These are phyloP conservation scores for Avena sativa DNA, from an alignment of 176 grass and related monocot species.

Conservation along the genomic window DNA sequence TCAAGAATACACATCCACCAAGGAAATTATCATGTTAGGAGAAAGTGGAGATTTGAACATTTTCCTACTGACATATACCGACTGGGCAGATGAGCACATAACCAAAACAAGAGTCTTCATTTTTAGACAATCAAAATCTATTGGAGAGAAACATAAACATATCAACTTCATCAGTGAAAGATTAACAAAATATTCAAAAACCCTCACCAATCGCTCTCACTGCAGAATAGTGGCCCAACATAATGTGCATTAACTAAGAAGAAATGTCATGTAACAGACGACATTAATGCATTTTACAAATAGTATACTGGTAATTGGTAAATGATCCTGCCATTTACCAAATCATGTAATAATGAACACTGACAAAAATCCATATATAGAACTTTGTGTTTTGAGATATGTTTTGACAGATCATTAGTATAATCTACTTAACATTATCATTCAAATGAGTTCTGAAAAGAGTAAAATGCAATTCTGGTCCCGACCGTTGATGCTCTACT, in stretches of 20 bases:
- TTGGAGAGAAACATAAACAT: background rate
- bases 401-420: background rate
- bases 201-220: conserved; percentile 41
- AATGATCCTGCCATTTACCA: background rate
- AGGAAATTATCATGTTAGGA: background rate
- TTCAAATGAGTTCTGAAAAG: background rate
- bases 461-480: background rate
- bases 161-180: background rate
- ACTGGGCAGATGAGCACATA: background rate
- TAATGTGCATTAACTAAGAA: background rate
- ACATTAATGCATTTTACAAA: background rate
- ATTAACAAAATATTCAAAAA: background rate
- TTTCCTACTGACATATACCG: background rate
- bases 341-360: background rate
- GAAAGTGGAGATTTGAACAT: background rate
- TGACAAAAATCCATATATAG: background rate
- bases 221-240: background rate
- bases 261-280: background rate
- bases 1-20: background rate
- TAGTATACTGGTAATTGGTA: background rate
- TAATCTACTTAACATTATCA: background rate
- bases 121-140: background rate
- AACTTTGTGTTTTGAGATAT: background rate
- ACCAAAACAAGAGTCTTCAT: background rate
- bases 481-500: background rate